Conservation (phyloP, 2,329 filamentous ascomycete species). For the Botrytis deweyae region DNA sequence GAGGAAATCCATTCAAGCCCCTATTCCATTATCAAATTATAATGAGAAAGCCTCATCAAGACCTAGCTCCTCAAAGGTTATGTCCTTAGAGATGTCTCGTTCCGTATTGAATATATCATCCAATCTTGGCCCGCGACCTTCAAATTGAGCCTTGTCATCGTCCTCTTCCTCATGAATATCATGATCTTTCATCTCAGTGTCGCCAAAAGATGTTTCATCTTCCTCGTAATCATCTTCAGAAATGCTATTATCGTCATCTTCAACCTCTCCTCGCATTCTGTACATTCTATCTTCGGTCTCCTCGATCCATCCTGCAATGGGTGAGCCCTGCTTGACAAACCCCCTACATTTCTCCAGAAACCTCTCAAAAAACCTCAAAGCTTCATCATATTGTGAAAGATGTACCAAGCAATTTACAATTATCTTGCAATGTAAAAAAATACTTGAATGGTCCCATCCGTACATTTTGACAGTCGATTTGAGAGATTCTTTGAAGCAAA, state of each 20-base stretch:
- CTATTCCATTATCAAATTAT: rapidly evolving
- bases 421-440: no score
- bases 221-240: no score
- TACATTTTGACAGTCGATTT: rapidly evolving
- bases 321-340: no score
- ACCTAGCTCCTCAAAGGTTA: background rate
- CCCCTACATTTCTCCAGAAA: background rate
- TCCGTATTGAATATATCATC: background rate
- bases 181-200: no score
- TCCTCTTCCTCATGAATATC: background rate
- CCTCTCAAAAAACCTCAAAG: background rate
- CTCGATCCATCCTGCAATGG: no score
- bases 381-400: background rate
- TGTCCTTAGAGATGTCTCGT: background rate
- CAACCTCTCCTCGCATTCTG: no score
- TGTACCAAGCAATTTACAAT: no score
- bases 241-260: no score
- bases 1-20: background rate
- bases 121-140: background rate
- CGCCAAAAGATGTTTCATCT: no score
- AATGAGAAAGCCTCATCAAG: background rate
- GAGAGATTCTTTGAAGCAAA: background rate
- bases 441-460: background rate
- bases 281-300: no score
- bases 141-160: background rate